Base-by-base conservation (phyloP, 331 rosid genomes). In the Quercus phellos region DNA sequence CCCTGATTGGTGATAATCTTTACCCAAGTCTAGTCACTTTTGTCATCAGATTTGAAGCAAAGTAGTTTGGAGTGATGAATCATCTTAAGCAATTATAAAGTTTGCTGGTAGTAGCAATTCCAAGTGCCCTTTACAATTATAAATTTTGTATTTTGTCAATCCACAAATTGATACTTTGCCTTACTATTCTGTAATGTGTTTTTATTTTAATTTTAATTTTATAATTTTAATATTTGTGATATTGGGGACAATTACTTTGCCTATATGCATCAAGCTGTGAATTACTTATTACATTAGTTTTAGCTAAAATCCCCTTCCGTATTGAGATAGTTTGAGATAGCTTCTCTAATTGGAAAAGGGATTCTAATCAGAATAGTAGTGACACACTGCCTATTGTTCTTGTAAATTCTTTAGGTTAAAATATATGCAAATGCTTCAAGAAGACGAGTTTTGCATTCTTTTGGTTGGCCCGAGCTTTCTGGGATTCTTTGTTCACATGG, bases 401-500 rank as follows among this genome's bases (percentile, higher is more conserved):
- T 70, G 53, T 68, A 63, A 63, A 34, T 17, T 68, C 60, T 64
- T 68, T 83, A 87, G 90, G 85, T 83, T 58, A 84, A 87, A 74
- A 82, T 84, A 29, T 74, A 79, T 60, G 85, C 87, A 18, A 87
- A 82, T 82, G 87, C 88, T 74, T 87, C 88, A 58, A 82, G 90
- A 75, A 84, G 90, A 61, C 75, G 83, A 64, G 79, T 82, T 79
- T 79, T 87, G 73, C 85, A 55, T 34, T 80, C 88, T 59, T 82
- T 77, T 84, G 87, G 58, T 77, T 87, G 87, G 83, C 80, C 87
- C 3, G 88, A 82, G 50, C 76, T 84, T 79, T 77, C 87, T 29
- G 83, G 80, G 68, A 79, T 61, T 32, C 88, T 87, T 50, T 84
- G 88, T 72, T 74, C 85, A 10, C 67, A 74, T 30, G 90, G 87